These are phyloP conservation scores for Candida sanyaensis DNA, from an alignment of 1,139 yeast species.

Conservation along the genomic window DNA sequence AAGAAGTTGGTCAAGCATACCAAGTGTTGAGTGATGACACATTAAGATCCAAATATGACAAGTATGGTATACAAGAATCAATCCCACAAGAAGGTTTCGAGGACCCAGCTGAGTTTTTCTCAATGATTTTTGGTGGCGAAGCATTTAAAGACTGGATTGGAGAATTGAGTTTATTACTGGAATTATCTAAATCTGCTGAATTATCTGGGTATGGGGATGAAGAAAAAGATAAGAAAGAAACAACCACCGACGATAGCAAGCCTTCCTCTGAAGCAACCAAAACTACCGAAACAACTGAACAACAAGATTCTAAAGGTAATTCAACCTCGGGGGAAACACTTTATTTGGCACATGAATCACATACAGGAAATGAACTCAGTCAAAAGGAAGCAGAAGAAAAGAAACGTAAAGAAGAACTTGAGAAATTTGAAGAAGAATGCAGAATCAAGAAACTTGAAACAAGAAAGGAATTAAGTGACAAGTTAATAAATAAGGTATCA, in stretches of 20 bases:
- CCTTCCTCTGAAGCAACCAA: not conserved
- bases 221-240: constrained; percentile 18
- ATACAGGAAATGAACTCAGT: constrained; percentile 17
- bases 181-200: constrained; percentile 60
- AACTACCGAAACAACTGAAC: not conserved
- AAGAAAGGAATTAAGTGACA: constrained; percentile 62
- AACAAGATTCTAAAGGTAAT: not conserved
- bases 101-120: constrained; percentile 82
- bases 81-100: constrained; percentile 83
- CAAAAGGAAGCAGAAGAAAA: constrained; percentile 47
- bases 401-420: constrained; percentile 62
- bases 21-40: constrained; percentile 79
- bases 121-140: constrained; percentile 79
- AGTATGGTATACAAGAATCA: constrained; percentile 82
- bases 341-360: constrained; percentile 12
- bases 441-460: constrained; percentile 70
- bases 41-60: constrained; percentile 76
- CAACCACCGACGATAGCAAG: not conserved
- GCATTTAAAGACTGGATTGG: constrained; percentile 86
- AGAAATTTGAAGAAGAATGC: constrained; percentile 79
- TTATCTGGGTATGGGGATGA: constrained; percentile 46
- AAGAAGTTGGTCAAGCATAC: constrained; percentile 76
- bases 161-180: constrained; percentile 63
- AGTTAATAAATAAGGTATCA: constrained; percentile 65
- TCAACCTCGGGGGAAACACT: constrained; percentile 4